Percentiles rank a stretch among this genome's conserved stretches.
These are phyloP conservation scores for Verticillium isaacii DNA, from an alignment of 2,329 filamentous ascomycete genomes.

Conservation along the genomic window DNA sequence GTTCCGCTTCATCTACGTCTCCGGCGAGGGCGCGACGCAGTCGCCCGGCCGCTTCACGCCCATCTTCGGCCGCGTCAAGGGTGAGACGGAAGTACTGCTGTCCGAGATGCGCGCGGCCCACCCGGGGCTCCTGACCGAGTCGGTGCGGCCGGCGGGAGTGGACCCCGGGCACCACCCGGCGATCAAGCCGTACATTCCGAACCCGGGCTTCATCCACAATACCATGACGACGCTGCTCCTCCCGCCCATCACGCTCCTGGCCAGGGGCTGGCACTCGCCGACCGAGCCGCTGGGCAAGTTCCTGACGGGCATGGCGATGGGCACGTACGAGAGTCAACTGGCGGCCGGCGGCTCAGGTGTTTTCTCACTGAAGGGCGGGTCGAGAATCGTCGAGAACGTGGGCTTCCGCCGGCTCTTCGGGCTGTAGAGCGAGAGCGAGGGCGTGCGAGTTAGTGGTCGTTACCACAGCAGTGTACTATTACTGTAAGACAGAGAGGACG, in stretches of 20 bases:
- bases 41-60: constrained; percentile 50
- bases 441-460: neutral
- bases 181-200: constrained; percentile 37
- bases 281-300: constrained; percentile 39
- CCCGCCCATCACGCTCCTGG: constrained; percentile 13
- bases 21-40: constrained; percentile 57
- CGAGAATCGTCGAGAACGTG: constrained; percentile 28
- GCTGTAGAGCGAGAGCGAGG: constrained; percentile 5
- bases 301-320: constrained; percentile 40
- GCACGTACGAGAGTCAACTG: constrained; percentile 22
- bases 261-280: constrained; percentile 28
- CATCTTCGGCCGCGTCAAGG: constrained; percentile 61
- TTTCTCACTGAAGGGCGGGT: constrained; percentile 24
- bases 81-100: constrained; percentile 57
- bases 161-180: constrained; percentile 40
- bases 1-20: constrained; percentile 69
- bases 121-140: constrained; percentile 47
- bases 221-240: constrained; percentile 14
- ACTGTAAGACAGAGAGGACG: neutral
- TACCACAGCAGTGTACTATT: neutral
- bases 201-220: constrained; percentile 14
- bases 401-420: constrained; percentile 29
- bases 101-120: constrained; percentile 42
- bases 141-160: constrained; percentile 55
- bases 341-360: constrained; percentile 21